A percentile compares a stretch with the other conserved stretches of the same genome.
These are phyloP conservation scores for Starmera stellimalicola DNA, from an alignment of 1,139 yeast genomes.

Conservation along the genomic window DNA sequence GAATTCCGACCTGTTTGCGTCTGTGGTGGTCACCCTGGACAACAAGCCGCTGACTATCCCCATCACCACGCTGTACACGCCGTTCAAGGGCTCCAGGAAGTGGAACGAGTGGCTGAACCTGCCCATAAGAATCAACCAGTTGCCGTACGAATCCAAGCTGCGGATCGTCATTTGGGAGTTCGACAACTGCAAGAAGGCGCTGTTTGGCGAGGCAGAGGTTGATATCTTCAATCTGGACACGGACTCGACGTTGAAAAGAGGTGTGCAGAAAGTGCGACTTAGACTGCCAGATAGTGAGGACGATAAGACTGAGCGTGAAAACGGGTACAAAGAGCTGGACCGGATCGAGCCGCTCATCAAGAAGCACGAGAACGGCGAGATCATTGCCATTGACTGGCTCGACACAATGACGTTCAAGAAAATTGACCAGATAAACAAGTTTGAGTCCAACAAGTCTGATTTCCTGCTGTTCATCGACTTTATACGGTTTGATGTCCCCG, in stretches of 20 bases:
- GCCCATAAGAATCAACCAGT: conserved; percentile 62
- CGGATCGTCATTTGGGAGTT: conserved; percentile 61
- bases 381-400: conserved; percentile 60
- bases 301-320: conserved; percentile 19
- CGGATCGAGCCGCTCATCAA: conserved; percentile 48
- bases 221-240: conserved; percentile 42
- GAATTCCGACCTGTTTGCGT: conserved; percentile 53
- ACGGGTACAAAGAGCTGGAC: conserved; percentile 19
- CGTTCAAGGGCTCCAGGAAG: conserved; percentile 37
- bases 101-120: conserved; percentile 62
- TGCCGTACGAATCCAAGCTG: conserved; percentile 53
- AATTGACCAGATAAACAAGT: conserved; percentile 35
- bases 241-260: conserved; percentile 43
- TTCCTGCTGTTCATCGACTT: conserved; percentile 59
- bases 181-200: conserved; percentile 37
- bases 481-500: conserved; percentile 70
- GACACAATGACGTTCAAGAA: conserved; percentile 58
- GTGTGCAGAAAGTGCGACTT: conserved; percentile 43
- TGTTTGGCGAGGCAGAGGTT: conserved; percentile 54
- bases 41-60: conserved; percentile 60
- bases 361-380: conserved; percentile 60
- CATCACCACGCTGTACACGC: conserved; percentile 53
- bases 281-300: conserved; percentile 21
- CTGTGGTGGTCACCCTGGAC: conserved; percentile 52
- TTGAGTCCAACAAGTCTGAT: conserved; percentile 20